Evolutionary conservation across 1,284 basidiomycete species (phyloP).

Genomic region (Cronartium quercuum): DNA sequence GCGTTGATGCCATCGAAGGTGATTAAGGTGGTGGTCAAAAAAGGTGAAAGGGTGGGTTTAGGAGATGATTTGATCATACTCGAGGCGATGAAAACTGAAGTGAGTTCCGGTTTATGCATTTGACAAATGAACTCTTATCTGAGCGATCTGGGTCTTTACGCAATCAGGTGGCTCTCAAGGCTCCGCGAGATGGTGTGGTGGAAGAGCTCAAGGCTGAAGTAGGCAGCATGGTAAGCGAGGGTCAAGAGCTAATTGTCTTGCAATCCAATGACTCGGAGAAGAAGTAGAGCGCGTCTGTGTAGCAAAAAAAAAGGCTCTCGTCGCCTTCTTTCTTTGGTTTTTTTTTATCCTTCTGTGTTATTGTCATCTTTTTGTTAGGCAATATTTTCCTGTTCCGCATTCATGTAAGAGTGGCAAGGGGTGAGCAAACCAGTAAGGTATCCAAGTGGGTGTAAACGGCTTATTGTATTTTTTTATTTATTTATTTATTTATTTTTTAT

Average conservation of each 20-base stretch:
- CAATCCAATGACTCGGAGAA: slow-evolving; percentile 37
- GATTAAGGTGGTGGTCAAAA: slow-evolving; percentile 71
- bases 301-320: background rate
- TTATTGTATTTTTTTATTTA: no score
- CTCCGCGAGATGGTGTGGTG: slow-evolving; percentile 63
- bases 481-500: no score
- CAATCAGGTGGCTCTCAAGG: slow-evolving; percentile 66
- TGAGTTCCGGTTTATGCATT: slow-evolving; percentile 2
- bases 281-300: background rate
- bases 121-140: background rate
- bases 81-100: slow-evolving; percentile 88
- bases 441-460: no score
- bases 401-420: no score
- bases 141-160: background rate
- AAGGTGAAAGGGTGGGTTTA: slow-evolving; percentile 69
- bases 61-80: slow-evolving; percentile 74
- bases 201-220: slow-evolving; percentile 66
- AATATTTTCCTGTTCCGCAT: no score
- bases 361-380: no score
- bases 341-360: no score
- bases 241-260: slow-evolving; percentile 63
- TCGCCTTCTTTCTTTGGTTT: no score
- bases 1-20: slow-evolving; percentile 83
- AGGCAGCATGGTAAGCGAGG: slow-evolving; percentile 83
- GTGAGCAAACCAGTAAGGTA: no score